Conservation (phyloP, 108 stramenopile species). For the Stephanodiscus minutulus region DNA sequence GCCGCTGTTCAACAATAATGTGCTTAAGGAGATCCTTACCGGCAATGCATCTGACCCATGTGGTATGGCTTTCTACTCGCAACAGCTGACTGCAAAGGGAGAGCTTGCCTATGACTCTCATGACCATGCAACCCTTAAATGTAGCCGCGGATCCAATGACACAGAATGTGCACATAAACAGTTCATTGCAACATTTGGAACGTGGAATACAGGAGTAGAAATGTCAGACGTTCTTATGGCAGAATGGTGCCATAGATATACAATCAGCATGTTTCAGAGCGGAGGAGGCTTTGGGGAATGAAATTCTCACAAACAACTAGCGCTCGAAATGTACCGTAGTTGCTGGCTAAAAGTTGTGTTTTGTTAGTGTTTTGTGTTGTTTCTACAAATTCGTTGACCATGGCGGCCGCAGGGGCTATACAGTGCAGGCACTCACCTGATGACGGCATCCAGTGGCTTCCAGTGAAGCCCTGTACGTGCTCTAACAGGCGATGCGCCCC, state of each 20-base stretch:
- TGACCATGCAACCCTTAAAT: conserved; percentile 24
- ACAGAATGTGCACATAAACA: conserved; percentile 33
- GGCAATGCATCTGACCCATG: conserved; percentile 40
- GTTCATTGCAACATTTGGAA: conserved; percentile 23
- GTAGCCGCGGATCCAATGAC: conserved; percentile 29
- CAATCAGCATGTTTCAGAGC: conserved; percentile 29
- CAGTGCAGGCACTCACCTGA: too few species aligned
- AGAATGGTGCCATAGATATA: conserved; percentile 25
- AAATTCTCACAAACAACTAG: too few species aligned
- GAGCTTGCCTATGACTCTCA: conserved; percentile 7
- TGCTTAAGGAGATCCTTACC: neutral
- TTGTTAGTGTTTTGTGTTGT: too few species aligned
- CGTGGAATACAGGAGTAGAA: conserved; percentile 31
- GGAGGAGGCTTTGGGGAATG: neutral
- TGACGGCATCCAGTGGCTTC: too few species aligned
- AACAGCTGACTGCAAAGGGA: conserved; percentile 20
- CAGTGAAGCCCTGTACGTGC: too few species aligned
- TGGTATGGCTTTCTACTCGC: conserved; percentile 25
- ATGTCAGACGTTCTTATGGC: conserved; percentile 20
- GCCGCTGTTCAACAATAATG: too few species aligned
- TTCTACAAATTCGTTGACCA: too few species aligned
- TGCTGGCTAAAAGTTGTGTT: too few species aligned
- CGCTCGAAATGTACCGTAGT: too few species aligned
- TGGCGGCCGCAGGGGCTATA: too few species aligned
- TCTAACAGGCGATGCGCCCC: too few species aligned